Evolutionary conservation across 768 basidiomycete species (phyloP), one percentile per base, ranked within the genome.

Genomic region (Xerocomus potaroensis): DNA sequence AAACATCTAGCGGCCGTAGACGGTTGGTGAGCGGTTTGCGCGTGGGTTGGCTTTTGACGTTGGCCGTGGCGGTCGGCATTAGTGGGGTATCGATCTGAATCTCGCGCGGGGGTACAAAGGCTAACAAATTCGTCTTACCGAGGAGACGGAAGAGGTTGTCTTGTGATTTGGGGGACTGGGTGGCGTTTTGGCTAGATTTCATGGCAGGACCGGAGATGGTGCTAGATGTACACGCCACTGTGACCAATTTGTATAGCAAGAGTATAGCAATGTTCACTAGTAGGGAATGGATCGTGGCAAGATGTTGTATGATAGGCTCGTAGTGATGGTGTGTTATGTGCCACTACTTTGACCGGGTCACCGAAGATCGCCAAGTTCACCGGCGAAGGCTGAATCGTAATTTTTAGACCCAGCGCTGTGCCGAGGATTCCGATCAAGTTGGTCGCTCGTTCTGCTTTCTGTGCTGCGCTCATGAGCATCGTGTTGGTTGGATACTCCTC

Each of bases 321-420:
- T n/a, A n/a, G n/a, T n/a, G n/a, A n/a, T n/a, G n/a, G n/a, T n/a
- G n/a, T n/a, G n/a, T n/a, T n/a, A n/a, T n/a, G n/a, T n/a, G n/a
- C n/a, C n/a, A n/a, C n/a, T n/a, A n/a, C n/a, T n/a, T n/a, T n/a
- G n/a, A n/a, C n/a, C n/a, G n/a, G n/a, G n/a, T n/a, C n/a, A n/a
- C n/a, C 10, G 38, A 40, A 42, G n/a, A 47, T 41, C 30, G 43
- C 21, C 15, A 22, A 41, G 24, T 56, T 45, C 49, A 48, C 37
- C 38, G 29, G 37, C 22, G 40, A 24, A 38, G 27, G 37, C 46
- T 45, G 47, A 57, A 59, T 58, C 54, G 45, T 14, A 16, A 23
- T n/a, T 46, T 58, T 61, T 19, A 58, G 58, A 23, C 43, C 50
- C 57, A 41, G 51, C 51, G 58, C 43, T 21, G 41, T 33, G 41